Evolutionary conservation across 2,329 filamentous ascomycete genomes (phyloP), one percentile per base, ranked within the genome.

Genomic region (Harringtonia lauricola): DNA sequence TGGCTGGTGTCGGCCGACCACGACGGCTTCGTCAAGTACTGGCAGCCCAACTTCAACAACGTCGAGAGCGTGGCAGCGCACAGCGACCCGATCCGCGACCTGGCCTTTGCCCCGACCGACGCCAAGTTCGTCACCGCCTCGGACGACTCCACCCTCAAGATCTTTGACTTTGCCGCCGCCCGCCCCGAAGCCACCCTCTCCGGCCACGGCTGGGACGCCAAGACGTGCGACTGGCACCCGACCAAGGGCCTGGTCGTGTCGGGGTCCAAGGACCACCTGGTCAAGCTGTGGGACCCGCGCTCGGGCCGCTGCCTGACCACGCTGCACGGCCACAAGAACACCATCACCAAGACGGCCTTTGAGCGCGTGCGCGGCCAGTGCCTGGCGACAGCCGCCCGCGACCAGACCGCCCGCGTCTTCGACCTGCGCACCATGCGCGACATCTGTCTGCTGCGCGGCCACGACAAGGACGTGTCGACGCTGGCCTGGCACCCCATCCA

Each of bases 41-140:
- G 90, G 86, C 88, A 95, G 62, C 87, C 90, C 28, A 98, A 96
- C 61, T 95, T 98, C 68, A 96, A 98, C 71, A 95, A 96, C 56
- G 88, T 96, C 47, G 87, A 96, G 62, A 89, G 86, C 42, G 86
- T 98, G 43, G 81, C 89, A 58, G 92, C 88, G 8, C 92, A 96
- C 59, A 78, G 79, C 39, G 88, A 95, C 58, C 83, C 90, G 6
- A 86, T 98, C 48, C 74, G 92, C 54, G 92, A 95, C 56, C 70
- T 98, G 33, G 84, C 90, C 9, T 96, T 96, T 62, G 86, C 88
- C 47, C 92, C 92, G 1, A 95, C 84, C 49, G 92, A 98, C 63
- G 76, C 84, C 48, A 96, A 96, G 59, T 98, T 98, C 54, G 86
- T 95, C 51, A 96, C 90, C 1, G 90, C 90, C 21, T 92, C 87